phyloP scores from a whole-genome alignment of 2,329 filamentous ascomycete species.

The Ophidiomyces ophidiicola region DNA sequence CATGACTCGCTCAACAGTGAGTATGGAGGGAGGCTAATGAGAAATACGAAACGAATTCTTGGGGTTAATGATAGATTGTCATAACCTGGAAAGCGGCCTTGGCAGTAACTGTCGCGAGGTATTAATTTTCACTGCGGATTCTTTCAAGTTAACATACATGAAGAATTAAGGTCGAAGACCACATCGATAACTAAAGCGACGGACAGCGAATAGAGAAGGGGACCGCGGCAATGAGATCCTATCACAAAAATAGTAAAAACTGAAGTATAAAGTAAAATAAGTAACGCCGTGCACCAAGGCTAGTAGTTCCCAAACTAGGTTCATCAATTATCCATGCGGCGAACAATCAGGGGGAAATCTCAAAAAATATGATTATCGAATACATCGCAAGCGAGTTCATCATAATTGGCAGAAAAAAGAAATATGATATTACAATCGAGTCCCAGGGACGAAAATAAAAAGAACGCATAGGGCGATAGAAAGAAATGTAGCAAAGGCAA shows the following conservation, averaged over 20 bases:
- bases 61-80: constrained; percentile 23
- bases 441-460: constrained; percentile 92
- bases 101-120: too few species aligned
- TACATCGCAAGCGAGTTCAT: neutral
- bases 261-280: neutral
- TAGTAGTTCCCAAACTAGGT: neutral
- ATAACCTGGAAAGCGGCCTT: neutral
- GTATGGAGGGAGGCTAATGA: constrained; percentile 11
- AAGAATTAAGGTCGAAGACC: too few species aligned
- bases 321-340: neutral
- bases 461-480: constrained; percentile 74
- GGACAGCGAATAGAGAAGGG: too few species aligned
- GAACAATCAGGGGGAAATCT: neutral
- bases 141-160: too few species aligned
- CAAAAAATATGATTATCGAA: neutral
- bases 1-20: constrained; percentile 6
- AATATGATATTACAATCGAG: constrained; percentile 14
- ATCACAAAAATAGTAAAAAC: neutral
- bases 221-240: neutral
- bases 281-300: constrained; percentile 8
- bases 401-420: neutral
- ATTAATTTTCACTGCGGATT: too few species aligned
- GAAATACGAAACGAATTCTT: constrained; percentile 28
- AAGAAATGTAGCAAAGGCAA: constrained; percentile 61
- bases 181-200: too few species aligned